phyloP scores from a whole-genome alignment of 768 basidiomycete species.

The Flagelloscypha sp. region DNA sequence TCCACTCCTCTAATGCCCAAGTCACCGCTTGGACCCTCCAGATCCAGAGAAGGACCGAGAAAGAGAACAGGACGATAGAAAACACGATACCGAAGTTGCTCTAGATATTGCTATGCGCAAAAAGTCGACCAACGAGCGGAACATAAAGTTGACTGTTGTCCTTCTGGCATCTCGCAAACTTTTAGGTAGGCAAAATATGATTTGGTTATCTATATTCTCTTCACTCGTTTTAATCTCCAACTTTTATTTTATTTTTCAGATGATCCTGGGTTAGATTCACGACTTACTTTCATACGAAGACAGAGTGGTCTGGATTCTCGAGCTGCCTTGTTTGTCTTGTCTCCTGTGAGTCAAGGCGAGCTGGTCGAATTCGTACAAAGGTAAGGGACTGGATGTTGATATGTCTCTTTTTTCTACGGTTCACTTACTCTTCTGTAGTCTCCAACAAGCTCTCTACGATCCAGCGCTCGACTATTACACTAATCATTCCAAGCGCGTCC shows the following conservation, averaged over 20 bases:
- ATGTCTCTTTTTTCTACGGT: neutral
- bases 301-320: constrained; percentile 86
- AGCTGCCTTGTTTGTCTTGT: constrained; percentile 89
- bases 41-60: constrained; percentile 49
- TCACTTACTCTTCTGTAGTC: constrained; percentile 29
- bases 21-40: constrained; percentile 47
- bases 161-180: constrained; percentile 82
- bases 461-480: constrained; percentile 91
- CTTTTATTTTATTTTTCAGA: constrained; percentile 36
- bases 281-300: constrained; percentile 80
- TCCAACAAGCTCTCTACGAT: constrained; percentile 85
- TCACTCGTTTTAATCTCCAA: neutral
- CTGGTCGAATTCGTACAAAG: constrained; percentile 84
- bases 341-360: constrained; percentile 82
- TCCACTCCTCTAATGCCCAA: constrained; percentile 33
- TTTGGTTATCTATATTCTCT: constrained; percentile 4
- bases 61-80: constrained; percentile 59
- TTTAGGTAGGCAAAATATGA: constrained; percentile 51
- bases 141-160: constrained; percentile 91
- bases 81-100: constrained; percentile 67
- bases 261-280: constrained; percentile 72
- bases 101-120: constrained; percentile 75
- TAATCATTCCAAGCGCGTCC: constrained; percentile 83
- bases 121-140: constrained; percentile 71
- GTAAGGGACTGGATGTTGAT: constrained; percentile 24